phyloP scores from a whole-genome alignment of 768 basidiomycete genomes.

The Lentinula aciculospora region DNA sequence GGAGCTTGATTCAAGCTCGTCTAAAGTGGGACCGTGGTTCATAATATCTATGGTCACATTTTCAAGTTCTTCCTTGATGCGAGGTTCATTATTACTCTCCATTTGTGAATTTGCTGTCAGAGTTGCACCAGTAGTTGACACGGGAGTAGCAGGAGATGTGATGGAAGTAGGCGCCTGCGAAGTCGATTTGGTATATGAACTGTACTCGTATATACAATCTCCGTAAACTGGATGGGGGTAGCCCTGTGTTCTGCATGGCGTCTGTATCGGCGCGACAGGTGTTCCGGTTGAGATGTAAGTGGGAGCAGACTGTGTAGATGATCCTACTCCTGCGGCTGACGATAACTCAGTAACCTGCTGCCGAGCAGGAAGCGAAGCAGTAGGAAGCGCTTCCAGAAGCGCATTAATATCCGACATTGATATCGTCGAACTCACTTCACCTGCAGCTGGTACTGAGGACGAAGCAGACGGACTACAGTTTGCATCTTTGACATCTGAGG shows the following conservation, averaged over 20 bases:
- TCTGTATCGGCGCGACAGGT: neutral
- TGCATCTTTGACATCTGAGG: neutral
- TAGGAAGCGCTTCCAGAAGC: neutral
- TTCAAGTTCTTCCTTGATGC: neutral
- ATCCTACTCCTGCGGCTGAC: neutral
- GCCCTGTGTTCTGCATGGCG: neutral
- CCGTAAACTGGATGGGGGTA: neutral
- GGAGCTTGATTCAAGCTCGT: neutral
- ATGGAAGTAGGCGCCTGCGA: neutral
- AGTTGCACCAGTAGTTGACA: neutral
- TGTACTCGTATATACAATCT: too few species aligned
- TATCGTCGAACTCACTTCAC: neutral
- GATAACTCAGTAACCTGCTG: neutral
- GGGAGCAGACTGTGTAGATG: neutral
- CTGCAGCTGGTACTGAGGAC: neutral
- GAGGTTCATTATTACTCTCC: neutral
- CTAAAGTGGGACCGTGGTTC: neutral
- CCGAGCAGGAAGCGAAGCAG: neutral
- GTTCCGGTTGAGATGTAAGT: neutral
- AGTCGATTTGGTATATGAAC: neutral
- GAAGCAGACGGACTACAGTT: neutral
- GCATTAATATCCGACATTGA: neutral
- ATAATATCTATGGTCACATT: neutral
- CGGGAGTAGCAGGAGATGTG: neutral
- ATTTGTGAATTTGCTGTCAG: neutral